Base-by-base conservation (phyloP, 2,329 filamentous ascomycete genomes). In the Colletotrichum musicola region DNA sequence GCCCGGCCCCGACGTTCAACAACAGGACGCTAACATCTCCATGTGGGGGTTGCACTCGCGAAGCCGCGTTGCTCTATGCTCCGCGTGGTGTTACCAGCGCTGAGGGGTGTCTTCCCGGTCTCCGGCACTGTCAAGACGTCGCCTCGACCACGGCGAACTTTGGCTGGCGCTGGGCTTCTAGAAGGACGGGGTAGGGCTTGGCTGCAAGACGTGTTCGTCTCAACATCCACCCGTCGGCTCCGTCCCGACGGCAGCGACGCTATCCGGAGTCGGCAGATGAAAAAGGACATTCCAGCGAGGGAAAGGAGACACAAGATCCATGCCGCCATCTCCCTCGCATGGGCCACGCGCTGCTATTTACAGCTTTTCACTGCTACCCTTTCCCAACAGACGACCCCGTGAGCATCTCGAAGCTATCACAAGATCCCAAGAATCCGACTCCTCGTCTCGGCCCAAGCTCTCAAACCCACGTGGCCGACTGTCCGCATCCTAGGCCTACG, bases 1-100 rank as follows among this genome's bases (percentile, higher is more conserved):
- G 35, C 13, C 65, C 60, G 55, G 4, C 25, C 38, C 55, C 50
- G 65, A 50, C 4, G 25, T 46, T 4, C 42, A 46, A 53, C 50
- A 25, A 30, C 30, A 53, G 35, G 14, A 16, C n/a, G 10, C 18
- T 18, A 56, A 16, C 47, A n/a, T 18, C 35, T 38, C 12, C 12
- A 20, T 22, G 42, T 30, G 25, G 49, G 49, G 65, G 16, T 27
- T 47, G 35, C 13, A 13, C 1, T 35, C 18, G 20, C 50, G 10
- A 27, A 44, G 20, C 13, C 10, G 18, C 20, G 18, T 27, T 4
- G 12, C 25, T 38, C 53, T 59, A 25, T 25, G 25, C 53, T 18
- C 40, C n/a, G 35, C 46, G 49, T 9, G 13, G 47, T 59, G 20
- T 35, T 18, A 68, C 60, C 18, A 49, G 46, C 7, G 18, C n/a